A percentile compares a stretch with the other conserved stretches of the same genome.
phyloP scores from a whole-genome alignment of 495 filamentous ascomycete genomes.

The Lasiosphaeris hirsuta region DNA sequence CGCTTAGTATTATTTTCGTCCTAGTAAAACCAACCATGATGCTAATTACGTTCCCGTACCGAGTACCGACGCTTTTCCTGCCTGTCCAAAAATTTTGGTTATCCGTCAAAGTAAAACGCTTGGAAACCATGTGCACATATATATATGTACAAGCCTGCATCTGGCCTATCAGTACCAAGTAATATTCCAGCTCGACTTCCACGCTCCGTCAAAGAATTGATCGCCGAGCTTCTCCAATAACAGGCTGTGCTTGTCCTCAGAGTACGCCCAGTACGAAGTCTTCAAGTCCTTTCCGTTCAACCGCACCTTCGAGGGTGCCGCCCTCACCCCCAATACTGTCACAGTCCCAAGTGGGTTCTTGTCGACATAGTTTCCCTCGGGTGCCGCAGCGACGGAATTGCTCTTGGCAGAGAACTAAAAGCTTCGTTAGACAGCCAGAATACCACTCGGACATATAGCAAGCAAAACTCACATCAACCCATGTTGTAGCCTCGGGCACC shows the following conservation, averaged over 20 bases:
- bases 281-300: conserved; percentile 50
- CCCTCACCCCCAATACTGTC: conserved; percentile 61
- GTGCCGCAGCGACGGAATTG: conserved; percentile 44
- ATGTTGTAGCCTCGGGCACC: conserved; percentile 51
- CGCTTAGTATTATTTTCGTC: too few species aligned
- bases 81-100: too few species aligned
- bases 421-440: background rate
- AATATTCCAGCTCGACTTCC: conserved; percentile 21
- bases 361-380: conserved; percentile 56
- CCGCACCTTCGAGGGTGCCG: conserved; percentile 41
- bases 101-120: too few species aligned
- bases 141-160: background rate
- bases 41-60: too few species aligned
- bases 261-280: conserved; percentile 43
- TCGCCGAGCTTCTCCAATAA: conserved; percentile 11
- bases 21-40: too few species aligned
- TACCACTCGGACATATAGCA: background rate
- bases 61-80: conserved; percentile 4
- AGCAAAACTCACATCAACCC: conserved; percentile 47
- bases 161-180: conserved; percentile 15
- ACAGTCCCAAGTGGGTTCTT: conserved; percentile 60
- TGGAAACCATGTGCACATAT: too few species aligned
- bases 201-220: conserved; percentile 22
- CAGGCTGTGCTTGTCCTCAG: conserved; percentile 24
- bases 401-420: conserved; percentile 48